phyloP scores from a whole-genome alignment of 2,329 filamentous ascomycete genomes.

The Aspergillus fructus region DNA sequence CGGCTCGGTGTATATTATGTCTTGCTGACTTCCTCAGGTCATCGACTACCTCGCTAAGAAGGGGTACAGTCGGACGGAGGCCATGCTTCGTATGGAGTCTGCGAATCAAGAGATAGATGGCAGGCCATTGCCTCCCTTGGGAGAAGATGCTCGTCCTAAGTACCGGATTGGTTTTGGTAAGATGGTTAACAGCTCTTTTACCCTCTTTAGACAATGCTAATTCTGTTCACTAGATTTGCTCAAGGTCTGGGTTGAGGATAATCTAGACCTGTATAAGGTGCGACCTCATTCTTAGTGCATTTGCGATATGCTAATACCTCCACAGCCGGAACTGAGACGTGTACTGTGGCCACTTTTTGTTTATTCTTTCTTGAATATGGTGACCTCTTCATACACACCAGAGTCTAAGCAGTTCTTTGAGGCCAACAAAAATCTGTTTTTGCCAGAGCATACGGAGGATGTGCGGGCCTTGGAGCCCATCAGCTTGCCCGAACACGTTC shows the following conservation, averaged over 20 bases:
- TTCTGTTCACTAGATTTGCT: constrained; percentile 55
- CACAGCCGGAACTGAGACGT: constrained; percentile 78
- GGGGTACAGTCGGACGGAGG: constrained; percentile 88
- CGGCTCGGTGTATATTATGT: not conserved
- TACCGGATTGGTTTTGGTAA: constrained; percentile 70
- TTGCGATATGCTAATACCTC: constrained; percentile 10
- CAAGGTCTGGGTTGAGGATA: constrained; percentile 83
- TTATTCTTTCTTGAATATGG: constrained; percentile 82
- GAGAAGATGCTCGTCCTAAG: constrained; percentile 74
- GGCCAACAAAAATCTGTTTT: constrained; percentile 67
- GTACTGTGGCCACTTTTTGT: constrained; percentile 92
- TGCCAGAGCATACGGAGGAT: constrained; percentile 76
- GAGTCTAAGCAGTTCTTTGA: constrained; percentile 75
- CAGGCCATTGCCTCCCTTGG: constrained; percentile 64
- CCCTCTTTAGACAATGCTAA: not conserved
- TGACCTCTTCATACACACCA: constrained; percentile 67
- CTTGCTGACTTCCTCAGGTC: constrained; percentile 53
- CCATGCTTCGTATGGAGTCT: constrained; percentile 87
- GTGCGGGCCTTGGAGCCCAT: constrained; percentile 72
- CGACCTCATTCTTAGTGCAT: constrained; percentile 15
- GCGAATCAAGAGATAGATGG: constrained; percentile 79
- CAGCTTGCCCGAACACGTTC: constrained; percentile 72
- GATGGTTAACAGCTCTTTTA: constrained; percentile 10
- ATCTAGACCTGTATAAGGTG: constrained; percentile 90
- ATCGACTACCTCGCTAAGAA: constrained; percentile 96